Base-by-base conservation (phyloP, 2,329 filamentous ascomycete species). In the Aspergillus niger region DNA sequence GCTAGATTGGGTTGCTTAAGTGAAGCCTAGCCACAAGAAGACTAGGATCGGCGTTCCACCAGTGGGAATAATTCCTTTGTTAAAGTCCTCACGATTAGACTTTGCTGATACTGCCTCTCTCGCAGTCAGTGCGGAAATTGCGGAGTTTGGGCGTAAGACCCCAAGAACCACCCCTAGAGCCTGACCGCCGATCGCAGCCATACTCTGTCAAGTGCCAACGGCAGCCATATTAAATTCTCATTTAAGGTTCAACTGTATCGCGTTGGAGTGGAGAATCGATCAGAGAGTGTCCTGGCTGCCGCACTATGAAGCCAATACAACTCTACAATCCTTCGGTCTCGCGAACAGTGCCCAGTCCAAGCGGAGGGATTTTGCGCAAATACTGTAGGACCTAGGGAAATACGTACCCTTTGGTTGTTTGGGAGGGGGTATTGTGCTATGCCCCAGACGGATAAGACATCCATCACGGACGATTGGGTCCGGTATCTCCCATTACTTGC, bases 51-150 rank as follows among this genome's bases (percentile, higher is more conserved):
- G 17, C 20, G 57, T 58, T 47, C 58, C 55, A 11, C 63, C 62
- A 67, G 63, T 69, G 60, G 60, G 61, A 63, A 55, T 24, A 30
- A 56, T 58, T 50, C 59, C 57, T 58, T 47, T 47, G n/a, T 38
- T 30, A 41, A 36, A 53, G 57, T 51, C 63, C 55, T 48, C 50
- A 53, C 28, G 38, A 52, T 38, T 52, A 60, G 26, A 38, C 48
- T 61, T 59, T 44, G 53, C 57, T 24, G 44, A 24, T 26, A 36
- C 17, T 57, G 48, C 17, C 47, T 36, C 53, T 47, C 26, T 55
- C 24, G 15, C 36, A 55, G 39, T 24, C 43, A 55, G 39, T 47
- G 41, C 53, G 53, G 39, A 44, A 44, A 55, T 55, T 55, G 53
- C 53, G 53, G 53, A 55, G 53, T 43, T 55, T 55, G 53, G 52